Conservation (phyloP, 352 stramenopile species). For the Globisporangium camurandrum region DNA sequence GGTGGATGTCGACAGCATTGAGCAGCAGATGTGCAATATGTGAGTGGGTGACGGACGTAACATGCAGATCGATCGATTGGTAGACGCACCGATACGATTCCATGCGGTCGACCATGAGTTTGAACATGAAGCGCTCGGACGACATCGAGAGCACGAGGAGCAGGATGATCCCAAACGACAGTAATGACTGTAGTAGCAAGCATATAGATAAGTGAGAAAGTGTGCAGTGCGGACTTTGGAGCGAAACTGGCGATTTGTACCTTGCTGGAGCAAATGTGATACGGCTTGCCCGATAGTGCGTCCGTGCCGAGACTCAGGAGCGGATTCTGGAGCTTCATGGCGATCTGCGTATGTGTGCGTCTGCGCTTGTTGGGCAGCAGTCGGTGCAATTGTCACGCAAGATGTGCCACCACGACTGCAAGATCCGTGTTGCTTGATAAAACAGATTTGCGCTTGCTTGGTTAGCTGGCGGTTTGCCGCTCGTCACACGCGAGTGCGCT, state of each 20-base stretch:
- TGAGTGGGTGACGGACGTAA: no score
- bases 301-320: slow-evolving; percentile 82
- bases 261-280: slow-evolving; percentile 79
- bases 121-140: slow-evolving; percentile 82
- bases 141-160: slow-evolving; percentile 71
- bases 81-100: slow-evolving; percentile 70
- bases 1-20: neutral
- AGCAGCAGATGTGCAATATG: no score
- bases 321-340: slow-evolving; percentile 64
- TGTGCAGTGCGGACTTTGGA: neutral
- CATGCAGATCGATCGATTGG: neutral
- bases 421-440: no score
- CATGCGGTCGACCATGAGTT: slow-evolving; percentile 86
- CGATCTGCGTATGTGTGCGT: neutral
- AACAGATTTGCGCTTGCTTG: no score
- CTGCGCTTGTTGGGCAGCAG: no score
- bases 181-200: slow-evolving; percentile 42
- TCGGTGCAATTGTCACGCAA: no score
- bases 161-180: slow-evolving; percentile 69
- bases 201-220: neutral
- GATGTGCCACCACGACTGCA: no score
- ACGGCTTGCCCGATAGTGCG: slow-evolving; percentile 76
- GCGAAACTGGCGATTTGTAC: slow-evolving; percentile 18
- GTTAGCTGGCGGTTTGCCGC: no score
- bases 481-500: no score